Percentiles rank a stretch among this genome's conserved stretches.
Evolutionary conservation across 768 basidiomycete genomes (phyloP).

Genomic region (Russula dissimulans): DNA sequence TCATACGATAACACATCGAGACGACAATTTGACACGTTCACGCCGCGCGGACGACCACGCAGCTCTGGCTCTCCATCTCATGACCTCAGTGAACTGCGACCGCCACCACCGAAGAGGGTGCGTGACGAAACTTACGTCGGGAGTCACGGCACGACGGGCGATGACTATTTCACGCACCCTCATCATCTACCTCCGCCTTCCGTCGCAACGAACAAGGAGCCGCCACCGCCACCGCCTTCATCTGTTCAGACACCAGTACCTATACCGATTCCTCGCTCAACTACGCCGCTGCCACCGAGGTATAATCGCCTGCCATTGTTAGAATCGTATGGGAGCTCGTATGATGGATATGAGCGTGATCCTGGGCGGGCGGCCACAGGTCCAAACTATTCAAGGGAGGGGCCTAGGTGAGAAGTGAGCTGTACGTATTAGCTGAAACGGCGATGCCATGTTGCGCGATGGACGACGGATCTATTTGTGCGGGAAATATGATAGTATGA

Average conservation of each 20-base stretch:
- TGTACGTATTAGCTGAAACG: background rate
- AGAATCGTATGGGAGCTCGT: background rate
- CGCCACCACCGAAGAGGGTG: conserved; percentile 15
- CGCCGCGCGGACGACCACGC: conserved; percentile 14
- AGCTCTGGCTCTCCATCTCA: conserved; percentile 11
- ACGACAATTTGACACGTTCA: background rate
- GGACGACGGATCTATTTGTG: background rate
- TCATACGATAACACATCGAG: background rate
- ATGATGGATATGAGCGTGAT: conserved; percentile 8
- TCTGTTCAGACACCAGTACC: background rate
- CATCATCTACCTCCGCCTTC: background rate
- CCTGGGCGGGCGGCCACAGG: background rate
- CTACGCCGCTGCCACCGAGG: background rate
- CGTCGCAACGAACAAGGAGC: background rate
- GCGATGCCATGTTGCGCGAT: background rate
- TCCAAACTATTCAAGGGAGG: conserved; percentile 1
- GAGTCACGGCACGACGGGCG: background rate
- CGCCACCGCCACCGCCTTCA: background rate
- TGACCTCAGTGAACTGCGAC: conserved; percentile 8
- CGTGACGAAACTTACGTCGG: conserved; percentile 13
- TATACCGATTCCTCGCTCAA: conserved; percentile 5
- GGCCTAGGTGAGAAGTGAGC: background rate
- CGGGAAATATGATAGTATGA: background rate
- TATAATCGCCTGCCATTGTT: background rate
- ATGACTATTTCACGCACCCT: conserved; percentile 1